phyloP scores from a whole-genome alignment of 1,284 basidiomycete species.

The Boletus calvinii region DNA sequence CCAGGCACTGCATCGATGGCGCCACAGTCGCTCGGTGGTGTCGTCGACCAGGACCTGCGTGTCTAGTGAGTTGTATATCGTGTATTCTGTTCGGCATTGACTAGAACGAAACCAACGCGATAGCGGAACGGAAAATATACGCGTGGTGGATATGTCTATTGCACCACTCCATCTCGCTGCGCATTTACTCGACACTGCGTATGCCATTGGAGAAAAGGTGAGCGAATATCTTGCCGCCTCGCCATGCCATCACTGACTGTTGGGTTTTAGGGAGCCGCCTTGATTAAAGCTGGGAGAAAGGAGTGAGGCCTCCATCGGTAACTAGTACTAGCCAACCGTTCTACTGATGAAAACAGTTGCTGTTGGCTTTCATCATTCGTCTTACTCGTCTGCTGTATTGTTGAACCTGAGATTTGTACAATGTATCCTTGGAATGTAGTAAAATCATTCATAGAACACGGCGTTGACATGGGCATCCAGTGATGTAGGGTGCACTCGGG shows the following conservation, averaged over 20 bases:
- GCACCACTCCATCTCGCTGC: conserved; percentile 16
- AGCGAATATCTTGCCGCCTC: not conserved
- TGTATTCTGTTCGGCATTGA: not conserved
- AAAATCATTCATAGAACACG: too few relatives aligned
- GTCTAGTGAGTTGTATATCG: conserved; percentile 12
- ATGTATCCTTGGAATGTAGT: too few relatives aligned
- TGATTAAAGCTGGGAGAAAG: conserved; percentile 10
- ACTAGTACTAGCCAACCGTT: too few relatives aligned
- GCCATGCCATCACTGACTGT: not conserved
- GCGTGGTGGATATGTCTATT: conserved; percentile 21
- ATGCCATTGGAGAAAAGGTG: conserved; percentile 24
- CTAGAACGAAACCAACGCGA: not conserved
- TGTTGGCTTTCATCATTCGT: not conserved
- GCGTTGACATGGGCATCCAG: too few relatives aligned
- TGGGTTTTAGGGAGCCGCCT: conserved; percentile 11
- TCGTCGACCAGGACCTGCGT: conserved; percentile 20
- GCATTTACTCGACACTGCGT: conserved; percentile 20
- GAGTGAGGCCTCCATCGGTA: too few relatives aligned
- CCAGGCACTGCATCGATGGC: conserved; percentile 21
- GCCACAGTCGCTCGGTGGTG: conserved; percentile 15
- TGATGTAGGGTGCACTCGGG: too few relatives aligned
- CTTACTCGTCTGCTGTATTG: too few relatives aligned
- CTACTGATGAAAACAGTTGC: not conserved
- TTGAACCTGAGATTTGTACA: too few relatives aligned
- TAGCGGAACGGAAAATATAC: conserved; percentile 21